These are phyloP conservation scores for Mycena albidolilacea DNA, from an alignment of 768 basidiomycete genomes.

Conservation along the genomic window DNA sequence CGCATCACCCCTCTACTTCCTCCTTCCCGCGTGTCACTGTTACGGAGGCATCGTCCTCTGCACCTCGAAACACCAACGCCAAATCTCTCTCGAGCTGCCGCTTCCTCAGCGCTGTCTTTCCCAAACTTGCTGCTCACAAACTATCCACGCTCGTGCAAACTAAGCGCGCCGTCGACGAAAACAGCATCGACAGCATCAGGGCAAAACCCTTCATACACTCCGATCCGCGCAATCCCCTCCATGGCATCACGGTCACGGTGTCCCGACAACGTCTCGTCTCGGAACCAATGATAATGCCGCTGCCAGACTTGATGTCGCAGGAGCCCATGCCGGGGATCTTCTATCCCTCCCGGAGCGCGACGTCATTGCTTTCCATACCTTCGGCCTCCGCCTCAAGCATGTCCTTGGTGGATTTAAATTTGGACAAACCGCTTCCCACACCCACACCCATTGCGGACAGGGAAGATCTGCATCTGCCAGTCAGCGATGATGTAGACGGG, in stretches of 20 bases:
- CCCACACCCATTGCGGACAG: not conserved
- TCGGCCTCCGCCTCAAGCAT: not conserved
- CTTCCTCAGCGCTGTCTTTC: conserved; percentile 8
- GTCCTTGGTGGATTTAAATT: conserved; percentile 3
- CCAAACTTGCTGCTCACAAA: not conserved
- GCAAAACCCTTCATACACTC: conserved; percentile 23
- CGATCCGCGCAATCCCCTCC: conserved; percentile 12
- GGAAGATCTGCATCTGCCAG: conserved; percentile 14
- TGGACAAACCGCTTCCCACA: conserved; percentile 27
- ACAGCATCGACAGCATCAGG: not conserved
- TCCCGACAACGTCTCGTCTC: conserved; percentile 18
- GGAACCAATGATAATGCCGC: conserved; percentile 7
- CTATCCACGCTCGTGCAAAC: conserved; percentile 18
- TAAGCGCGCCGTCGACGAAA: not conserved
- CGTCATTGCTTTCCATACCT: not conserved
- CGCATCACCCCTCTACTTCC: conserved; percentile 1
- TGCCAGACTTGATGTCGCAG: not conserved
- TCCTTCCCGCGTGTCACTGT: conserved; percentile 8
- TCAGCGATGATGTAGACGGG: not conserved
- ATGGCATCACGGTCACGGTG: conserved; percentile 29
- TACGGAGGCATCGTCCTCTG: not conserved
- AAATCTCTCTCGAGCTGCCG: conserved; percentile 11
- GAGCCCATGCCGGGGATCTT: not conserved
- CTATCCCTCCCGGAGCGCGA: conserved; percentile 10
- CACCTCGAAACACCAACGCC: not conserved